Percentiles rank a stretch among this genome's conserved stretches.
Evolutionary conservation across 1,284 basidiomycete genomes (phyloP).

Genomic region (Puccinia novopanici): DNA sequence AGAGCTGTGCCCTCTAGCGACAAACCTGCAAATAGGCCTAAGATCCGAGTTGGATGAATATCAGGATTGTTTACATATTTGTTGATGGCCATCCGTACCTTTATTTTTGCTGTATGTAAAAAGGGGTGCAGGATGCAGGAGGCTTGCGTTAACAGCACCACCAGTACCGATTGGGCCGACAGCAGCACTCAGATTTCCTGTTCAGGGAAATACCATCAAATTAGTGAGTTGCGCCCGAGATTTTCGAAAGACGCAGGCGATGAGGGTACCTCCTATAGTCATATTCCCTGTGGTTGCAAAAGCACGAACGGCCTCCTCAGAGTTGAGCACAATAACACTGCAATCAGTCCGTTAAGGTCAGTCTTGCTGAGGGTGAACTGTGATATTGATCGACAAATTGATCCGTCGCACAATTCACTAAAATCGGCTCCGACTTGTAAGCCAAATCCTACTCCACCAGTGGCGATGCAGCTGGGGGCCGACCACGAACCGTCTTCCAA

Average conservation of each 20-base stretch:
- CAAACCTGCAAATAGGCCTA: constrained; percentile 90
- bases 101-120: constrained; percentile 95
- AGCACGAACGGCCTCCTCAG: constrained; percentile 89
- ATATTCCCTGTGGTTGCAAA: constrained; percentile 95
- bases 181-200: constrained; percentile 58
- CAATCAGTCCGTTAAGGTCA: constrained; percentile 55
- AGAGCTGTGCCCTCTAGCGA: constrained; percentile 92
- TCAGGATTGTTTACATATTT: background rate
- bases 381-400: too few relatives aligned
- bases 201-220: background rate
- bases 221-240: constrained; percentile 49
- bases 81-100: constrained; percentile 64
- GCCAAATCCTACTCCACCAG: constrained; percentile 87
- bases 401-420: constrained; percentile 46
- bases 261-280: constrained; percentile 72
- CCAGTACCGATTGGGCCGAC: constrained; percentile 95
- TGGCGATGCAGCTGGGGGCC: constrained; percentile 95
- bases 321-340: constrained; percentile 85
- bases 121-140: constrained; percentile 92
- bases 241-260: background rate
- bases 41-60: constrained; percentile 47
- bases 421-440: constrained; percentile 79
- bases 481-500: constrained; percentile 96
- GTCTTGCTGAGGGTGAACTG: constrained; percentile 16
- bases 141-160: constrained; percentile 79